Evolutionary conservation across 1,284 basidiomycete genomes (phyloP).

Genomic region (Porodaedalea pini): DNA sequence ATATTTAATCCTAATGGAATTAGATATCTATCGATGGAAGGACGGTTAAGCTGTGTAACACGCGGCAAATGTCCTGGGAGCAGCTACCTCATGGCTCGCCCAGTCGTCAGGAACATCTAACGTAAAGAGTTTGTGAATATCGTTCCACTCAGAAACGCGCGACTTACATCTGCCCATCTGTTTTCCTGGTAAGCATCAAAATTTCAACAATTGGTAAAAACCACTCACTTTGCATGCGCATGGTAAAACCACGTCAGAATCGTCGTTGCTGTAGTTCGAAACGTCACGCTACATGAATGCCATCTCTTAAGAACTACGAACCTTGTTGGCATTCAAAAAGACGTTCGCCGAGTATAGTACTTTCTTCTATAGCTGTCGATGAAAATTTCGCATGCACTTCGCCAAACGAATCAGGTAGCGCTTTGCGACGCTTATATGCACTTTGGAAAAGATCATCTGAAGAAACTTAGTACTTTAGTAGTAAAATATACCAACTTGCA

Average conservation of each 20-base stretch:
- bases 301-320: constrained; percentile 25
- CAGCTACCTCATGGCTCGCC: constrained; percentile 46
- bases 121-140: not conserved
- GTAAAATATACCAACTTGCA: constrained; percentile 9
- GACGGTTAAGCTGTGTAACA: not conserved
- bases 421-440: constrained; percentile 43
- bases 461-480: not conserved
- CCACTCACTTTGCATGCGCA: constrained; percentile 58
- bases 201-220: not conserved
- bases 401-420: constrained; percentile 56
- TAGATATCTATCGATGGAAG: constrained; percentile 30
- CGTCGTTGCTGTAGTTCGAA: constrained; percentile 46
- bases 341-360: constrained; percentile 49
- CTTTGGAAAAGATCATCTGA: constrained; percentile 54
- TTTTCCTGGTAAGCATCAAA: not conserved
- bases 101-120: constrained; percentile 60
- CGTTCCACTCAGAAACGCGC: constrained; percentile 14
- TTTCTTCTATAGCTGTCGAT: constrained; percentile 45
- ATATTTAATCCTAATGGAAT: constrained; percentile 67
- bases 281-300: not conserved
- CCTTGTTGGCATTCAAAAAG: constrained; percentile 64
- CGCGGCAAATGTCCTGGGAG: not conserved
- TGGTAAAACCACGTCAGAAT: constrained; percentile 70
- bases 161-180: constrained; percentile 17
- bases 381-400: constrained; percentile 63